These are phyloP conservation scores for Microbotryum silenes-acaulis DNA, from an alignment of 1,284 basidiomycete species.

Conservation along the genomic window DNA sequence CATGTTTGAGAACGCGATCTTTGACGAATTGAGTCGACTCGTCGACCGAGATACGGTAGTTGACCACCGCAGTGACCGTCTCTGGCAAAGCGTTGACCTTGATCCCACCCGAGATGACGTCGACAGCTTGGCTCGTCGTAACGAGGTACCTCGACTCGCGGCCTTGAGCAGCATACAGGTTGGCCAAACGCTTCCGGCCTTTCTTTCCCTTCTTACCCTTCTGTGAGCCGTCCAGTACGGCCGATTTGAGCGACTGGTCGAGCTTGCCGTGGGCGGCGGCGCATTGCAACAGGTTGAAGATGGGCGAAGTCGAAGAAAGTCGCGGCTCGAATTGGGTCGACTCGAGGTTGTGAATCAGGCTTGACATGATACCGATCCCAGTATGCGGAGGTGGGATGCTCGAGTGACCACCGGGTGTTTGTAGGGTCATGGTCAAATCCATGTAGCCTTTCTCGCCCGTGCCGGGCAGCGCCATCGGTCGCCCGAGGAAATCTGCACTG, in stretches of 20 bases:
- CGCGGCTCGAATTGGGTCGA: constrained; percentile 2
- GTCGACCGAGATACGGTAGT: constrained; percentile 52
- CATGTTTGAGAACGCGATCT: constrained; percentile 45
- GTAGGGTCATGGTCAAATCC: constrained; percentile 7
- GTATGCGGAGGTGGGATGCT: constrained; percentile 27
- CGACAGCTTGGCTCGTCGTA: constrained; percentile 52
- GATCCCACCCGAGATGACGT: constrained; percentile 54
- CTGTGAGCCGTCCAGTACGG: constrained; percentile 41
- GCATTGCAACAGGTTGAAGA: constrained; percentile 13
- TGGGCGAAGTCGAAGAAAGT: constrained; percentile 2
- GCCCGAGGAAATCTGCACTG: constrained; percentile 32
- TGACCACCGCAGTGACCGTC: constrained; percentile 41
- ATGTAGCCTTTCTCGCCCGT: constrained; percentile 45
- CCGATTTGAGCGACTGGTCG: constrained; percentile 1
- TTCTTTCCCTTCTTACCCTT: constrained; percentile 46
- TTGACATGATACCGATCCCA: constrained; percentile 15
- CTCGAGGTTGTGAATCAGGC: constrained; percentile 11
- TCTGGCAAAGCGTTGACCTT: constrained; percentile 25
- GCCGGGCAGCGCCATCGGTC: constrained; percentile 41
- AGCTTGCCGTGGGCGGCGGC: constrained; percentile 14
- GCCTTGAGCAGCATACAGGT: background rate
- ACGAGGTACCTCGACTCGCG: constrained; percentile 6
- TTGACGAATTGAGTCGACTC: constrained; percentile 47
- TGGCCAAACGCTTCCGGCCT: constrained; percentile 47
- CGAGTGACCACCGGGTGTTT: constrained; percentile 20